A percentile compares a stretch with the other conserved stretches of the same genome.
phyloP scores from a whole-genome alignment of 176 grass and related monocot species.

The Echinochloa phyllopogon region DNA sequence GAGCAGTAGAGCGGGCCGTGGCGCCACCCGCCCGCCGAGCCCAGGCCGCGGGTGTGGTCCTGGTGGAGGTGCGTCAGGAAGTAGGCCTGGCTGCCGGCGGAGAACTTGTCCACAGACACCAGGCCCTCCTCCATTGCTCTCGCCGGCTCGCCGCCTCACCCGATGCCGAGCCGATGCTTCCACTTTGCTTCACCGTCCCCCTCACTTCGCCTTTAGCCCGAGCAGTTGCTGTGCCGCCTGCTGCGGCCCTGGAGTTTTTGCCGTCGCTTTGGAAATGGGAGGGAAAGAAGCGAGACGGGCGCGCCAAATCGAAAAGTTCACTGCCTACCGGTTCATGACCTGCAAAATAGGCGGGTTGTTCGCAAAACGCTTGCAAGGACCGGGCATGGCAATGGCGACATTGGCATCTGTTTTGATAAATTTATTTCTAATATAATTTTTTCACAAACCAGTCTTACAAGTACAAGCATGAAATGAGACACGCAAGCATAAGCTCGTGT shows the following conservation, averaged over 20 bases:
- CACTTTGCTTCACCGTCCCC: neutral
- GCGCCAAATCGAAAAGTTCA: slow-evolving; percentile 36
- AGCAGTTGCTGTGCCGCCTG: neutral
- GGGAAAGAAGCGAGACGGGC: neutral
- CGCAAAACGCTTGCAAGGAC: neutral
- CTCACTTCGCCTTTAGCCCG: neutral
- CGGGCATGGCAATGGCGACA: neutral
- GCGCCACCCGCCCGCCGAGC: slow-evolving; percentile 51
- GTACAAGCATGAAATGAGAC: neutral
- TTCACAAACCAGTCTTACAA: neutral
- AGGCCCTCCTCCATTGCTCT: slow-evolving; percentile 64
- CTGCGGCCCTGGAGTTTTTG: neutral
- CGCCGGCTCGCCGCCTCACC: neutral
- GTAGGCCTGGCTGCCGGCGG: slow-evolving; percentile 63
- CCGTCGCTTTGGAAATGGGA: neutral
- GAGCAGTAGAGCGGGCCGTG: slow-evolving; percentile 87
- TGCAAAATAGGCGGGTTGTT: neutral
- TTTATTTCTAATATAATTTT: neutral
- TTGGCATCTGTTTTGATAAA: neutral
- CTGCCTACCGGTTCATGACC: neutral
- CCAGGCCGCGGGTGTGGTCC: slow-evolving; percentile 83
- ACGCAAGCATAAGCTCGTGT: neutral
- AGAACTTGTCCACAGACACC: slow-evolving; percentile 71
- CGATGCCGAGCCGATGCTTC: neutral
- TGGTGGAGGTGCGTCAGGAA: slow-evolving; percentile 94